Evolutionary conservation across 2,329 filamentous ascomycete genomes (phyloP).

Genomic region (Trichoderma citrinoviride): DNA sequence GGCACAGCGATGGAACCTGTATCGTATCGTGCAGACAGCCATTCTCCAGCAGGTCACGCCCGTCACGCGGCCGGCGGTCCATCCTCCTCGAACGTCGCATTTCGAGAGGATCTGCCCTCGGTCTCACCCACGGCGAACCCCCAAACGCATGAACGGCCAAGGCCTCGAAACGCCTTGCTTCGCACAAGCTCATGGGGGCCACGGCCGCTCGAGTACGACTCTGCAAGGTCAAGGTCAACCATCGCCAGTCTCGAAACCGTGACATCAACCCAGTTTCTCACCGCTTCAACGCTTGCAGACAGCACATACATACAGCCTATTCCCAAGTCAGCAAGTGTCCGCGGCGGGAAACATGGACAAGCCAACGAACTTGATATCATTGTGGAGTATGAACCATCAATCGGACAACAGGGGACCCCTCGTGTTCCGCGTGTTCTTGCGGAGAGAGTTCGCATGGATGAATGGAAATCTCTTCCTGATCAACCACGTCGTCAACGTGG

Average conservation of each 20-base stretch:
- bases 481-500: not conserved
- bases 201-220: not conserved
- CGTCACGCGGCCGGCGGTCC: not conserved
- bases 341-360: slow-evolving; percentile 1
- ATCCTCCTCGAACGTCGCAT: slow-evolving; percentile 9
- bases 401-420: slow-evolving; percentile 9
- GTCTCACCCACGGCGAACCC: not conserved
- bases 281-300: slow-evolving; percentile 8
- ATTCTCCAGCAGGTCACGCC: not conserved
- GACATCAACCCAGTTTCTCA: slow-evolving; percentile 1
- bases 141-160: not conserved
- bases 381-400: slow-evolving; percentile 12
- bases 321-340: slow-evolving; percentile 16
- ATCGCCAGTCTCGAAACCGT: not conserved
- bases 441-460: not conserved
- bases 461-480: not conserved
- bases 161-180: not conserved
- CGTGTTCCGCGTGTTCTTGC: slow-evolving; percentile 11
- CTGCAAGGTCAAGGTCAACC: not conserved
- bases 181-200: not conserved
- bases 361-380: slow-evolving; percentile 14
- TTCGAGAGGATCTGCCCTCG: not conserved
- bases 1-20: not conserved
- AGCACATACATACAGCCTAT: slow-evolving; percentile 17
- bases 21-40: slow-evolving; percentile 14